A percentile compares a stretch with the other conserved stretches of the same genome.
These are phyloP conservation scores for Danielozyma ontarioensis DNA, from an alignment of 805 yeast genomes.

Conservation along the genomic window DNA sequence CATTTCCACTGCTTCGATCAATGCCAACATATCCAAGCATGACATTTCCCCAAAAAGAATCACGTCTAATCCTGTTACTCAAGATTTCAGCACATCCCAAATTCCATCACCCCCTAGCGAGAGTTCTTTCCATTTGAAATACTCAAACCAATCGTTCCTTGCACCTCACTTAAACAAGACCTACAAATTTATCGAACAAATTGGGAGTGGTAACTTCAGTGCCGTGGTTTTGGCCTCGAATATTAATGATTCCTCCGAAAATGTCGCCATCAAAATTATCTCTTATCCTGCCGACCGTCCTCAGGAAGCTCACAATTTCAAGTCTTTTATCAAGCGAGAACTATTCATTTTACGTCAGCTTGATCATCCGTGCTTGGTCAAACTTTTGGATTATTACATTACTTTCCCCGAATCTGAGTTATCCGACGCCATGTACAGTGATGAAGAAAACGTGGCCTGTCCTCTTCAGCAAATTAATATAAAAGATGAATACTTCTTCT, in stretches of 20 bases:
- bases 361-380: conserved; percentile 66
- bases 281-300: conserved; percentile 27
- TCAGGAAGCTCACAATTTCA: conserved; percentile 23
- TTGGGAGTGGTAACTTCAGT: conserved; percentile 71
- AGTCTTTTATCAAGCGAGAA: conserved; percentile 52
- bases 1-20: conserved; percentile 1
- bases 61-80: conserved; percentile 17
- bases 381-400: conserved; percentile 48
- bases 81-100: conserved; percentile 5
- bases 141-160: conserved; percentile 2
- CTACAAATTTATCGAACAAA: conserved; percentile 22
- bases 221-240: conserved; percentile 49
- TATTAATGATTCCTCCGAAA: conserved; percentile 9
- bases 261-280: conserved; percentile 70
- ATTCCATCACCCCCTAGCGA: conserved; percentile 3
- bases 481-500: conserved; percentile 44
- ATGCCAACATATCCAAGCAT: too few species aligned
- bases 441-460: too few species aligned
- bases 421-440: conserved; percentile 7
- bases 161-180: conserved; percentile 6
- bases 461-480: conserved; percentile 6
- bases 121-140: conserved; percentile 4
- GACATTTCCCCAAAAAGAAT: conserved; percentile 11
- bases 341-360: conserved; percentile 54
- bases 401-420: conserved; percentile 10